Percentiles rank a stretch among this genome's conserved stretches.
These are phyloP conservation scores for Zymoseptoria pseudotritici DNA, from an alignment of 2,329 filamentous ascomycete genomes.

Conservation along the genomic window DNA sequence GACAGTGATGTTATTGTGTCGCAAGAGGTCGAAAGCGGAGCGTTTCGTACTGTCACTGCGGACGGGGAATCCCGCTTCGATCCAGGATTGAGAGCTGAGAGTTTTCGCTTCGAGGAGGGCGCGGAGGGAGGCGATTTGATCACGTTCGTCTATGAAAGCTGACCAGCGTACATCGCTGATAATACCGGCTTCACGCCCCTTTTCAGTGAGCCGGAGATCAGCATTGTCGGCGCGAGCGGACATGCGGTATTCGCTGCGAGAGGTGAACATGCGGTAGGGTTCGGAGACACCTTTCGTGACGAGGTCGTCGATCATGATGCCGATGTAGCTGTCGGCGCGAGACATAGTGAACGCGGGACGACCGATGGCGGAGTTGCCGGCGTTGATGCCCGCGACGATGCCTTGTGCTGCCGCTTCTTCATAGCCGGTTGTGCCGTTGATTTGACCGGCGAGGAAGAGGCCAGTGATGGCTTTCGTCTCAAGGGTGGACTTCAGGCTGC, in stretches of 20 bases:
- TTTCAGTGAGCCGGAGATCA: constrained; percentile 73
- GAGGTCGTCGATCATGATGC: constrained; percentile 97
- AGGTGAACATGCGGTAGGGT: constrained; percentile 97
- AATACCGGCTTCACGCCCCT: constrained; percentile 68
- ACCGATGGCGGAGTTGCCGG: constrained; percentile 67
- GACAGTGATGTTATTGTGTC: constrained; percentile 54
- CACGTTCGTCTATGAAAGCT: constrained; percentile 56
- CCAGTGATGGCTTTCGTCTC: constrained; percentile 89
- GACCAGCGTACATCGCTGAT: constrained; percentile 74
- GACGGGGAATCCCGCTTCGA: constrained; percentile 59
- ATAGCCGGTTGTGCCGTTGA: constrained; percentile 97
- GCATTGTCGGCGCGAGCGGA: constrained; percentile 89
- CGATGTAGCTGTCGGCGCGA: constrained; percentile 88
- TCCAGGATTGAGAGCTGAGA: constrained; percentile 60
- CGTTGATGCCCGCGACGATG: constrained; percentile 86
- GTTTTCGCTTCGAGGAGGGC: constrained; percentile 51
- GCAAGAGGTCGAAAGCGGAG: constrained; percentile 71
- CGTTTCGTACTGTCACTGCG: constrained; percentile 59
- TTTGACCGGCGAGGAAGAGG: constrained; percentile 88
- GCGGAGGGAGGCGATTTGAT: constrained; percentile 61
- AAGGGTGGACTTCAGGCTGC: constrained; percentile 76
- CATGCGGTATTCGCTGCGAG: constrained; percentile 91
- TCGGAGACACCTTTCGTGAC: constrained; percentile 95
- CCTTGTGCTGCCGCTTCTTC: constrained; percentile 96
- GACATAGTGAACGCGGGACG: constrained; percentile 61